A percentile compares a stretch with the other conserved stretches of the same genome.
phyloP scores from a whole-genome alignment of 345 rosid species.

The Aquilaria yunnanensis region DNA sequence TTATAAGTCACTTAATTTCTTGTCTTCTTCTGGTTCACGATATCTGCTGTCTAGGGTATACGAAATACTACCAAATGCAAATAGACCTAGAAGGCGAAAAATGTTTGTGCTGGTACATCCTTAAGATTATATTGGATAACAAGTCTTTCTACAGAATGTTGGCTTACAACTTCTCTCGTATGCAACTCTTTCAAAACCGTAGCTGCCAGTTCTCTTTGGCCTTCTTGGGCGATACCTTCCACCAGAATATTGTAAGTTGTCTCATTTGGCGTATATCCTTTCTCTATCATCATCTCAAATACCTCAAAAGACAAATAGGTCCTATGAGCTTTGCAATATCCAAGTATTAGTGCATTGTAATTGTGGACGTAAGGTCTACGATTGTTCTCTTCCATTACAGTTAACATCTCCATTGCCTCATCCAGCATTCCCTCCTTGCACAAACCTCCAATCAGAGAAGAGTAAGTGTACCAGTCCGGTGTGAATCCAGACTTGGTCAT shows the following conservation, averaged over 20 bases:
- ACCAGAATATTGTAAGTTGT: slow-evolving; percentile 61
- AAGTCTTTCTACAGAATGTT: slow-evolving; percentile 59
- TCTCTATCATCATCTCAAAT: slow-evolving; percentile 61
- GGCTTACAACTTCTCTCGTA: slow-evolving; percentile 39
- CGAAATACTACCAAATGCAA: too few relatives aligned
- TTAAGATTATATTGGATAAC: slow-evolving; percentile 64
- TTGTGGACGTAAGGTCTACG: slow-evolving; percentile 50
- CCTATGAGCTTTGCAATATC: slow-evolving; percentile 53
- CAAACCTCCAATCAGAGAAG: slow-evolving; percentile 71
- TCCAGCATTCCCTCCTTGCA: slow-evolving; percentile 64
- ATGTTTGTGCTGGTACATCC: slow-evolving; percentile 10
- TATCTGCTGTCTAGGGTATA: too few relatives aligned
- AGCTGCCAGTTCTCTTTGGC: slow-evolving; percentile 47
- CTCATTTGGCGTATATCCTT: slow-evolving; percentile 62
- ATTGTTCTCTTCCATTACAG: slow-evolving; percentile 52
- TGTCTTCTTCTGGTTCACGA: too few relatives aligned
- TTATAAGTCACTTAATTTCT: too few relatives aligned
- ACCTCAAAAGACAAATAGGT: slow-evolving; percentile 61
- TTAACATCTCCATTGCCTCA: slow-evolving; percentile 55
- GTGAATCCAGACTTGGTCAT: slow-evolving; percentile 58
- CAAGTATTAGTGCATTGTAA: slow-evolving; percentile 72
- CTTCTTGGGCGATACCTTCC: slow-evolving; percentile 76
- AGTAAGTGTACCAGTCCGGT: slow-evolving; percentile 66
- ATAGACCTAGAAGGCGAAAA: too few relatives aligned
- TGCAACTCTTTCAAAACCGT: slow-evolving; percentile 56